Base-by-base conservation (phyloP, 2,329 filamentous ascomycete species). In the Aspergillus fructus region DNA sequence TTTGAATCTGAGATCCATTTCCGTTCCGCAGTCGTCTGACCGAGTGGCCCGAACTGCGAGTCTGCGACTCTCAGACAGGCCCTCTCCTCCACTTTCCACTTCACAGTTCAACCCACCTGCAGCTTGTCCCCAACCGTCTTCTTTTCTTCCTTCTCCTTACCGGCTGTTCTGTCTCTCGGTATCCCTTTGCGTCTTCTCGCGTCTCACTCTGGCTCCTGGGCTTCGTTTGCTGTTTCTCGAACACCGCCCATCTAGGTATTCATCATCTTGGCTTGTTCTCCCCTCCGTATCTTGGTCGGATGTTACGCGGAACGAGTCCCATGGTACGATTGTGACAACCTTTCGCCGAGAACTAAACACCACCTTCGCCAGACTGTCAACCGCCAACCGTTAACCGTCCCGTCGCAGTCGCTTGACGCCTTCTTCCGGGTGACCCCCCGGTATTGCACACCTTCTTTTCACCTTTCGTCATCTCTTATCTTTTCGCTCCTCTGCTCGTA, bases 251-350 rank as follows among this genome's bases (percentile, higher is more conserved):
- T 37, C 34, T 13, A 37, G 34, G 6, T 37, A 37, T 13, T n/a
- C 12, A 9, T 5, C 13, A 37, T 37, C 34, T 37, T 37, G 34
- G 34, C 34, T n/a, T 15, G 12, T 37, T n/a, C 34, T 37, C 5
- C 13, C 34, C 40, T 43, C 40, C 23, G n/a, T 21, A 17, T 40
- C 42, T 46, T 34, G 21, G 43, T 15, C 33, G 34, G 34, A 37
- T n/a, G 34, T 37, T 37, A 37, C 34, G 34, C 62, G 62, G 59
- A 61, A 60, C 37, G 24, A 49, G 59, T 58, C 57, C 64, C 64
- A 66, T 66, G 64, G 64, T 65, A 64, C 63, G 54, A 58, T 57
- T 45, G 54, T 60, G 43, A 62, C 62, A 45, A 7, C 40, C 42
- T 59, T 53, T 58, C 58, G 51, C 63, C 59, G 60, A 64, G 40